Base-by-base conservation (phyloP, 495 filamentous ascomycete species). In the Aspergillus cavernicola region DNA sequence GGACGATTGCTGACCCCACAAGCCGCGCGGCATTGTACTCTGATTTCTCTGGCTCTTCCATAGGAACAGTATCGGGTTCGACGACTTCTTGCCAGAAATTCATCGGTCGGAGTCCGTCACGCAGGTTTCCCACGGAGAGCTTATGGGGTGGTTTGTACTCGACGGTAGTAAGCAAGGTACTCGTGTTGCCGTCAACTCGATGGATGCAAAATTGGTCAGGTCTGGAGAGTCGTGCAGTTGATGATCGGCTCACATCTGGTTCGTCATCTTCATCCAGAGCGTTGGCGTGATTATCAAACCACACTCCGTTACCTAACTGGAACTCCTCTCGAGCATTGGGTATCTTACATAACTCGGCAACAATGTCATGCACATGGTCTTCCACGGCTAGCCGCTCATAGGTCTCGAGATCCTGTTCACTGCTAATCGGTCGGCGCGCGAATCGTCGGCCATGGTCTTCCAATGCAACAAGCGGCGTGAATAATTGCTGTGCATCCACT, bases 371-470 rank as follows among this genome's bases (percentile, higher is more conserved):
- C 2, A 67, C 55, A 52, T 68, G 53, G 3, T 61, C 53, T 58
- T 70, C 58, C 15, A 68, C 58, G 0, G 29, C 60, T 9, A 66
- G 8, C 29, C 51, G 50, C 53, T 72, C 59, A 47, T 71, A 71
- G 18, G 22, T 41, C 50, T 72, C 59, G 6, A 72, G 50, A 50
- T 65, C 63, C 35, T 67, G 58, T 46, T 44, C 65, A 55, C 65
- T 70, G 33, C 57, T 65, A 2, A 73, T 52, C 31, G 31, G 31
- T 12, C 19, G 31, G 8, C 13, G 20, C 8, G 0, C 15, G 26
- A 68, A 52, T 1, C 35, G 52, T 11, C 41, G 33, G 19, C 32
- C 46, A 6, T 54, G 19, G 19, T 48, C 56, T 37, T 67, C 54
- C 6, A 73, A 19, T 42, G 18, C 57, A 40, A n/a, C n/a, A 11